phyloP scores from a whole-genome alignment of 225 moss, liverwort and hornwort species.

The Antitrichia curtipendula region DNA sequence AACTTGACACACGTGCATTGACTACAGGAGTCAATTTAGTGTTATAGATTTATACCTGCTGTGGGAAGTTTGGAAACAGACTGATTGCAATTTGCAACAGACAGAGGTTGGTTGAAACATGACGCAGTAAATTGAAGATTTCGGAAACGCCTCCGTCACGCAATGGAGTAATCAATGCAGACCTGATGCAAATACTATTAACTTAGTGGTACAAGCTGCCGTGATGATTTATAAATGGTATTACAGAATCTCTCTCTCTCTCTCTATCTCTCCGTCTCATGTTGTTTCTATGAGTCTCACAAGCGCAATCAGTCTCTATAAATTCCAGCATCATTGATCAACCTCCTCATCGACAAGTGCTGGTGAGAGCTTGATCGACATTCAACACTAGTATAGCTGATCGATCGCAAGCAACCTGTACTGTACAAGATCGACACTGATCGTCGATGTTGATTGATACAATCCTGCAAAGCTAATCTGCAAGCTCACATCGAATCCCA shows the following conservation, averaged over 20 bases:
- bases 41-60: neutral
- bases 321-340: neutral
- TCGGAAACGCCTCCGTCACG: neutral
- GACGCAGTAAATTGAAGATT: neutral
- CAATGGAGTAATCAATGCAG: neutral
- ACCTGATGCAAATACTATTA: neutral
- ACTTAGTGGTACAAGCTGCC: neutral
- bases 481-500: neutral
- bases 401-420: conserved; percentile 1
- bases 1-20: neutral
- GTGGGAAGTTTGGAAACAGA: neutral
- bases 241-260: neutral
- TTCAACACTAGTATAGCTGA: neutral
- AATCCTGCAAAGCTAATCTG: neutral
- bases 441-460: neutral
- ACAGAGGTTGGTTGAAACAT: neutral
- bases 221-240: neutral
- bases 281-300: neutral
- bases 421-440: conserved; percentile 1
- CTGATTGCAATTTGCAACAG: neutral
- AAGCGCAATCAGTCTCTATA: neutral
- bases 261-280: neutral
- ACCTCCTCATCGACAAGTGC: neutral
- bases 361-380: neutral
- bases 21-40: neutral